These are phyloP conservation scores for Lactarius indigo DNA, from an alignment of 768 basidiomycete species.

Conservation along the genomic window DNA sequence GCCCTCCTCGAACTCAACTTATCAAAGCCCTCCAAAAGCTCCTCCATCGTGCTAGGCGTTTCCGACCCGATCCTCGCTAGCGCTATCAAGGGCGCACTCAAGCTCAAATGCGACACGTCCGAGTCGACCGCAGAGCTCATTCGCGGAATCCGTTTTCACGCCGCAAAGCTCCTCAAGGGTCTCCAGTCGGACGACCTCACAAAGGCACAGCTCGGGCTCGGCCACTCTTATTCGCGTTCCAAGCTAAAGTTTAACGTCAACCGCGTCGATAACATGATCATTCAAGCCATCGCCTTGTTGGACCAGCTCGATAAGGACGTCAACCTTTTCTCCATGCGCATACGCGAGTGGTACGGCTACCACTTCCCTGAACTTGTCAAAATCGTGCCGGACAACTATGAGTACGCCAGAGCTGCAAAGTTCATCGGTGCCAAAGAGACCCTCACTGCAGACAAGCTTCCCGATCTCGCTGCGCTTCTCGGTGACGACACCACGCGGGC, in stretches of 20 bases:
- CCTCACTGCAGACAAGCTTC: constrained; percentile 73
- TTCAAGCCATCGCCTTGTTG: constrained; percentile 96
- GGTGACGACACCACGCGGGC: constrained; percentile 84
- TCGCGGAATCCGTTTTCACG: constrained; percentile 90
- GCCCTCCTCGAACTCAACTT: constrained; percentile 86
- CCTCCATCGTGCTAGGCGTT: constrained; percentile 71
- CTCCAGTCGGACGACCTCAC: constrained; percentile 84
- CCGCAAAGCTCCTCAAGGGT: constrained; percentile 82
- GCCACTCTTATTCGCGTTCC: constrained; percentile 95
- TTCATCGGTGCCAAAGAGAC: constrained; percentile 89
- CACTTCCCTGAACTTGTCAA: constrained; percentile 97
- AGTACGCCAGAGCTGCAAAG: constrained; percentile 81
- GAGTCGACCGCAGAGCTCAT: constrained; percentile 81
- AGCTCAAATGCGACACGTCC: constrained; percentile 75
- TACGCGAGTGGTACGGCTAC: constrained; percentile 98
- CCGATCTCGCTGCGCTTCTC: constrained; percentile 72
- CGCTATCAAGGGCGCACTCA: constrained; percentile 69
- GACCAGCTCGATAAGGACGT: constrained; percentile 99
- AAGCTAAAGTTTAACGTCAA: constrained; percentile 99
- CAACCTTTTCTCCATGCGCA: constrained; percentile 97
- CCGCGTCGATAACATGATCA: constrained; percentile 98
- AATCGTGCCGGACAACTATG: constrained; percentile 90
- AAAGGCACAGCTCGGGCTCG: constrained; percentile 93
- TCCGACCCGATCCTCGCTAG: constrained; percentile 71
- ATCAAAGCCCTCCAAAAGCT: constrained; percentile 67